Evolutionary conservation across 345 rosid species (phyloP).

Genomic region (Erysimum cheiranthoides): DNA sequence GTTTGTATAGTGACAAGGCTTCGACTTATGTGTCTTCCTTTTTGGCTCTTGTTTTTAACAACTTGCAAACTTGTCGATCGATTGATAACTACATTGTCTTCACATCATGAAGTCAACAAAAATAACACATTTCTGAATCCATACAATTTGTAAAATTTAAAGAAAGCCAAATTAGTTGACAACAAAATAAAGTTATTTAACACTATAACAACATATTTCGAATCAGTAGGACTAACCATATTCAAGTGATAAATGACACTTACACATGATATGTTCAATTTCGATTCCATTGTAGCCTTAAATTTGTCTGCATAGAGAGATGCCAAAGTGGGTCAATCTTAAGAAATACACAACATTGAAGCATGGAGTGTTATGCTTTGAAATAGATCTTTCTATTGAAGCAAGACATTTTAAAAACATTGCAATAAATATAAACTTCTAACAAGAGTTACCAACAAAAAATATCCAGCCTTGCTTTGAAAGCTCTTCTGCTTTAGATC

Average conservation of each 20-base stretch:
- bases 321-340: slow-evolving; percentile 36
- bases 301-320: slow-evolving; percentile 28
- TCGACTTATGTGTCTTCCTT: slow-evolving; percentile 4
- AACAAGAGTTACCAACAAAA: slow-evolving; percentile 22
- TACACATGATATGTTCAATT: slow-evolving; percentile 39
- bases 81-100: slow-evolving; percentile 32
- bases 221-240: slow-evolving; percentile 35
- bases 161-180: slow-evolving; percentile 6
- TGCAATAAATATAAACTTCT: slow-evolving; percentile 29
- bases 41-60: slow-evolving; percentile 19
- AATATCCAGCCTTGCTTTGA: slow-evolving; percentile 30
- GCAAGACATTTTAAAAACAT: slow-evolving; percentile 30
- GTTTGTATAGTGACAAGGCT: slow-evolving; percentile 16
- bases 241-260: slow-evolving; percentile 18
- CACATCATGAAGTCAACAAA: slow-evolving; percentile 19
- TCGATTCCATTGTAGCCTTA: slow-evolving; percentile 7
- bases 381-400: slow-evolving; percentile 19
- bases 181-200: not conserved
- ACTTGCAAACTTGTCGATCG: slow-evolving; percentile 35
- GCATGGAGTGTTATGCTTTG: slow-evolving; percentile 33
- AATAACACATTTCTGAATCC: not conserved
- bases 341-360: slow-evolving; percentile 30
- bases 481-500: slow-evolving; percentile 25
- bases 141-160: slow-evolving; percentile 9
- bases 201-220: slow-evolving; percentile 7